A percentile compares a stretch with the other conserved stretches of the same genome.
Conservation (phyloP, 371 early-diverging fungal genomes). For the Mortierella sp. region DNA sequence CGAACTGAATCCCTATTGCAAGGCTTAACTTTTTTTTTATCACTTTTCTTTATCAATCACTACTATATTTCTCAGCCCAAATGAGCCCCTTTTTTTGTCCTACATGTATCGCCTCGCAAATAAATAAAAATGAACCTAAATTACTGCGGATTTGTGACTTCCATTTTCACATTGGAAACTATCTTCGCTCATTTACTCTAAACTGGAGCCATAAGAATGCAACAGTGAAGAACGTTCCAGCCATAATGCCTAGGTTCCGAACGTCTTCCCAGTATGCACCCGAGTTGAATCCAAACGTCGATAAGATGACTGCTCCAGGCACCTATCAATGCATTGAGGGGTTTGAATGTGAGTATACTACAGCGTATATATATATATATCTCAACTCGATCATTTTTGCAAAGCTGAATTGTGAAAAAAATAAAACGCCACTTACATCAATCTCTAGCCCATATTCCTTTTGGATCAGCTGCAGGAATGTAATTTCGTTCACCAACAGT, state of each 20-base stretch:
- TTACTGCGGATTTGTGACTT: not conserved
- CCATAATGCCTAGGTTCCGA: conserved; percentile 70
- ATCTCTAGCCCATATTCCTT: conserved; percentile 86
- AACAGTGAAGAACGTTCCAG: conserved; percentile 71
- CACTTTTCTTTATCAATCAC: not conserved
- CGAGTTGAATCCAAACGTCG: conserved; percentile 92
- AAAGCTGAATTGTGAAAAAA: conserved; percentile 78
- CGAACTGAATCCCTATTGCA: conserved; percentile 5
- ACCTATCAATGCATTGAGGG: conserved; percentile 58
- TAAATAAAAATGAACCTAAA: not conserved
- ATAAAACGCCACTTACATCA: conserved; percentile 71
- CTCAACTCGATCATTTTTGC: conserved; percentile 86
- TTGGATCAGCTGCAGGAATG: conserved; percentile 60
- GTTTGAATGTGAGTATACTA: too few species aligned
- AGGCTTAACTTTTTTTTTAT: conserved; percentile 9
- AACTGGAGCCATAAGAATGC: conserved; percentile 86
- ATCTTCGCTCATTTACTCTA: conserved; percentile 87
- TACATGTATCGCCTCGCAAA: not conserved
- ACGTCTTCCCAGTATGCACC: conserved; percentile 90
- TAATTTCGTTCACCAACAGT: conserved; percentile 62
- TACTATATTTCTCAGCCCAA: not conserved
- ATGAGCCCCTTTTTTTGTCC: not conserved
- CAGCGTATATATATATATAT: conserved; percentile 26
- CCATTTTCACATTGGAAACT: conserved; percentile 14
- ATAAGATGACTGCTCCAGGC: conserved; percentile 87